Evolutionary conservation across 2,329 filamentous ascomycete genomes (phyloP), one percentile per base, ranked within the genome.

Genomic region (Mycosphaerelloides madeirae): DNA sequence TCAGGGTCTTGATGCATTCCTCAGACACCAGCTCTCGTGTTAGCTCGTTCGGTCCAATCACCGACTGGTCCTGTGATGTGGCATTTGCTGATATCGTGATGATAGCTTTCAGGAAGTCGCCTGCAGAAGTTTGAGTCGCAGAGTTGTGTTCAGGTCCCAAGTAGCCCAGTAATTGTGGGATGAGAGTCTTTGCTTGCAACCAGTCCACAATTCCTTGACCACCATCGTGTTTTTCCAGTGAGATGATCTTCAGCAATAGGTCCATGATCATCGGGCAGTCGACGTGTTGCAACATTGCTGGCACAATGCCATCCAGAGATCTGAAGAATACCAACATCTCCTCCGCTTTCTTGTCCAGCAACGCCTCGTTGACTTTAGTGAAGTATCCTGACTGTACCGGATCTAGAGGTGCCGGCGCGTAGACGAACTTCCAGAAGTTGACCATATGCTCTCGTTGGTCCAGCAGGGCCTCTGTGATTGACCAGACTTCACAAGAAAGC

Each of bases 181-280:
- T 88, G 20, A 98, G 76, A 55, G 93, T 77, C 65, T 95, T 87
- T 4, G 84, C 81, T 69, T 94, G 90, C 40, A 98, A 76, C 93
- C 93, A 98, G 74, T 97, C 93, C 46, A 97, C 89, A 59, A 95
- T 88, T 41, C 91, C 93, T 63, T 90, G 85, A 3, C 90, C 91
- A 38, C 84, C 87, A 55, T 97, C 91, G 28, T 83, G 85, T 61
- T 94, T 91, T 66, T 98, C 93, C 48, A 98, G 74, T 57, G 88
- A 95, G 61, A 98, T 95, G 48, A 97, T 96, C 68, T 97, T 97
- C 52, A 98, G 76, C 40, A 98, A 71, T 15, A 98, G 74, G 65
- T 98, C 93, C 93, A 98, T 98, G 31, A 98, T 84, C 84, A 96
- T 95, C 0, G 93, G 91, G 57, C 88, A 95, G 65, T 98, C 93